These are phyloP conservation scores for Fusarium sp. DNA, from an alignment of 2,329 filamentous ascomycete species.

Conservation along the genomic window DNA sequence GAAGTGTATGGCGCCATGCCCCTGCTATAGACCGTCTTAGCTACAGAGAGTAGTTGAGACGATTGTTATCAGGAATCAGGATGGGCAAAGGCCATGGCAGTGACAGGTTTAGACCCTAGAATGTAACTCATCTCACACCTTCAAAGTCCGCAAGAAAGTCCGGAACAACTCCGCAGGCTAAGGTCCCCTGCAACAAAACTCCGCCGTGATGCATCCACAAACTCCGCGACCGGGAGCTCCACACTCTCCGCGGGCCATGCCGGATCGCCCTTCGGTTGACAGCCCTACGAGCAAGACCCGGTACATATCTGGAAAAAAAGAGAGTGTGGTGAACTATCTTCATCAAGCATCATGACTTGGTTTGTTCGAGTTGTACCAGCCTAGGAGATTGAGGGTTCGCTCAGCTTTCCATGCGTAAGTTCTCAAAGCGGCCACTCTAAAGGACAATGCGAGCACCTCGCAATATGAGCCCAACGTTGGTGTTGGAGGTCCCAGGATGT, in stretches of 20 bases:
- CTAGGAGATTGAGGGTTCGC: not conserved
- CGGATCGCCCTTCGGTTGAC: not conserved
- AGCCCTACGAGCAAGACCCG: not conserved
- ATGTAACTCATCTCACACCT: not conserved
- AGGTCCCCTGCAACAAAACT: not conserved
- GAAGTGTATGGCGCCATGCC: constrained; percentile 35
- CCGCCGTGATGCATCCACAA: not conserved
- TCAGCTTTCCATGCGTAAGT: not conserved
- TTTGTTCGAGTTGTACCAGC: too few relatives aligned
- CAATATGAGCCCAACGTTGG: not conserved
- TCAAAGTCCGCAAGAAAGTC: not conserved
- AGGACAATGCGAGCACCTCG: not conserved
- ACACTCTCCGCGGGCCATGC: not conserved
- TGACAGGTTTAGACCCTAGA: not conserved
- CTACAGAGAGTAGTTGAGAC: not conserved
- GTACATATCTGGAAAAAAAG: not conserved
- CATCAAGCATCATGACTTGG: not conserved
- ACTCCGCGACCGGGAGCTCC: not conserved
- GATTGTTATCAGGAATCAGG: not conserved
- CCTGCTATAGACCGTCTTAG: constrained; percentile 11
- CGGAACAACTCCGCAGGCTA: not conserved
- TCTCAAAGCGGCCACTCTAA: not conserved
- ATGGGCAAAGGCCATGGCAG: not conserved
- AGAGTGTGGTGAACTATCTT: not conserved
- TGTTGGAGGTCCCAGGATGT: not conserved